These are phyloP conservation scores for Septoria petroselini DNA, from an alignment of 2,329 filamentous ascomycete species.

Conservation along the genomic window DNA sequence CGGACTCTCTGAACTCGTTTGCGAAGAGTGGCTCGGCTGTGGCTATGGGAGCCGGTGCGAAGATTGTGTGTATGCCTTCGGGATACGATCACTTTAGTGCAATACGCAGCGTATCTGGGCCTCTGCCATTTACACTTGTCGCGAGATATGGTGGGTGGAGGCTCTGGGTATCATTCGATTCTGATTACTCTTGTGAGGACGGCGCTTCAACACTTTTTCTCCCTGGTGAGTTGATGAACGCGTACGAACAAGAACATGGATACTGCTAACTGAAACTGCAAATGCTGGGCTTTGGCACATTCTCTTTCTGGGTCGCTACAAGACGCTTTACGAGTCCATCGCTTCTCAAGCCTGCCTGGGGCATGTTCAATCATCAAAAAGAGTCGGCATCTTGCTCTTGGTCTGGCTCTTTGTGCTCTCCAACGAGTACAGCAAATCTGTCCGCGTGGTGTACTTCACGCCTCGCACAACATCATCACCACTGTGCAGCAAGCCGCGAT, in stretches of 20 bases:
- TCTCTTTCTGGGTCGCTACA: not conserved
- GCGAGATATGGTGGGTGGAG: conserved; percentile 34
- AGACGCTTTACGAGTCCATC: not conserved
- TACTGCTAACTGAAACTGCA: conserved; percentile 41
- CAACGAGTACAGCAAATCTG: conserved; percentile 54
- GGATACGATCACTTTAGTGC: conserved; percentile 69
- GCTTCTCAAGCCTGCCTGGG: not conserved
- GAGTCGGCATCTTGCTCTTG: conserved; percentile 19
- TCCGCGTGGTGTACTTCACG: conserved; percentile 55
- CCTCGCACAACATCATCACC: conserved; percentile 55
- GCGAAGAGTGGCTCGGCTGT: conserved; percentile 15
- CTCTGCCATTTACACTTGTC: conserved; percentile 25
- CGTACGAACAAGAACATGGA: conserved; percentile 29
- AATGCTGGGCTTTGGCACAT: not conserved
- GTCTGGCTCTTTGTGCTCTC: conserved; percentile 24
- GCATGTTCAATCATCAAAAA: conserved; percentile 12
- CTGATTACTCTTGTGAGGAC: conserved; percentile 85
- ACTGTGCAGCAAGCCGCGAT: conserved; percentile 51
- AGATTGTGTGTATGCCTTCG: conserved; percentile 68
- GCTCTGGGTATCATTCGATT: conserved; percentile 74
- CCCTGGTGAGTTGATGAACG: conserved; percentile 45
- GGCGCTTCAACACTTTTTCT: conserved; percentile 61
- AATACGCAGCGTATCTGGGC: conserved; percentile 77
- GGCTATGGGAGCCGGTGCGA: conserved; percentile 90
- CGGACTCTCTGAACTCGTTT: conserved; percentile 17